These are phyloP conservation scores for Podospora appendiculata DNA, from an alignment of 495 filamentous ascomycete genomes.

Conservation along the genomic window DNA sequence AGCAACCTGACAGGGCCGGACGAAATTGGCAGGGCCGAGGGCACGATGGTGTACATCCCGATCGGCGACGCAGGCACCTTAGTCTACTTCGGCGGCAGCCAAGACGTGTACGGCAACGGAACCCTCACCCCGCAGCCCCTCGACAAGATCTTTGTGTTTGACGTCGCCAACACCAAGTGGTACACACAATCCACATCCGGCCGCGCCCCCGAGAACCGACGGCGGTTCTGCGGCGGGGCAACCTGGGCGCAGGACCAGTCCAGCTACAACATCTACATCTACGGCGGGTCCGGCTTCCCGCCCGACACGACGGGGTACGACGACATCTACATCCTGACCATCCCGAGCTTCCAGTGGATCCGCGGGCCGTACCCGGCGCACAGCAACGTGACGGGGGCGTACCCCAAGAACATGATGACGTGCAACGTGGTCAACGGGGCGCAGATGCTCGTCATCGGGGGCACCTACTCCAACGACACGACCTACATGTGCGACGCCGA, in stretches of 20 bases:
- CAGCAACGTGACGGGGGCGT: slow-evolving; percentile 7
- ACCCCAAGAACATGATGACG: slow-evolving; percentile 7
- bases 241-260: slow-evolving; percentile 15
- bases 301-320: slow-evolving; percentile 11
- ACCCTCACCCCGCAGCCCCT: slow-evolving; percentile 8
- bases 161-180: slow-evolving; percentile 13
- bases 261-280: slow-evolving; percentile 18
- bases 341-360: slow-evolving; percentile 18
- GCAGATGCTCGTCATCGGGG: slow-evolving; percentile 16
- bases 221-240: slow-evolving; percentile 14
- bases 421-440: slow-evolving; percentile 14
- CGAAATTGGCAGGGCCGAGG: slow-evolving; percentile 8
- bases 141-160: slow-evolving; percentile 15
- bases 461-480: slow-evolving; percentile 9
- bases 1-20: slow-evolving; percentile 13
- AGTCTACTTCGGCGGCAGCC: slow-evolving; percentile 14
- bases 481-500: slow-evolving; percentile 10
- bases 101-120: slow-evolving; percentile 9
- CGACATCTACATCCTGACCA: slow-evolving; percentile 17
- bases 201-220: slow-evolving; percentile 1
- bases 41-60: slow-evolving; percentile 16
- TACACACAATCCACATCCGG: slow-evolving; percentile 11
- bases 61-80: slow-evolving; percentile 15
- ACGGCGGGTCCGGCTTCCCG: slow-evolving; percentile 12
- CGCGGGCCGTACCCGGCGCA: slow-evolving; percentile 3